Conservation (phyloP, 192 early-diverging fungal genomes). For the Gigaspora rosea region DNA sequence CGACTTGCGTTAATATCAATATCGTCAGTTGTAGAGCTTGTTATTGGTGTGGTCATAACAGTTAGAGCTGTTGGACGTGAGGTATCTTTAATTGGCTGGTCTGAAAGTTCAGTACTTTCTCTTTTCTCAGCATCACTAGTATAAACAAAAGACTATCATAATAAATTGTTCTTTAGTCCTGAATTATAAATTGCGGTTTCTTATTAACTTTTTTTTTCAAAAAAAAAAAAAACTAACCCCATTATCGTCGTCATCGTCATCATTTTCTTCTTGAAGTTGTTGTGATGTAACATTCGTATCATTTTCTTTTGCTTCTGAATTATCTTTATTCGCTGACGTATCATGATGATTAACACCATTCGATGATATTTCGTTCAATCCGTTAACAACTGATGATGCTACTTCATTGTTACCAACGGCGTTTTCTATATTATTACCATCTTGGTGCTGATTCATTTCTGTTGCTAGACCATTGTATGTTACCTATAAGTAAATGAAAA, state of each 20-base stretch:
- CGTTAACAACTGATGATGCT: background rate
- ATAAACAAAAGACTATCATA: background rate
- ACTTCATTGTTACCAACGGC: background rate
- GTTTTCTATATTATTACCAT: background rate
- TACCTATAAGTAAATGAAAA: background rate
- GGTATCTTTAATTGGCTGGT: background rate
- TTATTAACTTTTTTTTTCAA: background rate
- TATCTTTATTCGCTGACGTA: background rate
- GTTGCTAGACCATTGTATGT: background rate
- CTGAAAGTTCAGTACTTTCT: background rate
- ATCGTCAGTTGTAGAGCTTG: background rate
- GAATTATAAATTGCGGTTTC: background rate
- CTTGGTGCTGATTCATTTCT: background rate
- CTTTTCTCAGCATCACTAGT: background rate
- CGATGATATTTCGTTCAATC: too few relatives aligned
- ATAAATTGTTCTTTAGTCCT: background rate
- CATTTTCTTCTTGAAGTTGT: background rate
- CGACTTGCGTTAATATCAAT: background rate
- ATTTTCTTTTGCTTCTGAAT: background rate
- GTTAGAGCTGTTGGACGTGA: background rate
- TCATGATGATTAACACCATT: too few relatives aligned
- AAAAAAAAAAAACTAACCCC: background rate
- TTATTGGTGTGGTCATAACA: background rate
- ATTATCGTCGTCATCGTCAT: background rate
- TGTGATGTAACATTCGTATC: background rate